Evolutionary conservation across 225 moss, liverwort and hornwort species (phyloP), one percentile per base, ranked within the genome.

Genomic region (Bryum argenteum): DNA sequence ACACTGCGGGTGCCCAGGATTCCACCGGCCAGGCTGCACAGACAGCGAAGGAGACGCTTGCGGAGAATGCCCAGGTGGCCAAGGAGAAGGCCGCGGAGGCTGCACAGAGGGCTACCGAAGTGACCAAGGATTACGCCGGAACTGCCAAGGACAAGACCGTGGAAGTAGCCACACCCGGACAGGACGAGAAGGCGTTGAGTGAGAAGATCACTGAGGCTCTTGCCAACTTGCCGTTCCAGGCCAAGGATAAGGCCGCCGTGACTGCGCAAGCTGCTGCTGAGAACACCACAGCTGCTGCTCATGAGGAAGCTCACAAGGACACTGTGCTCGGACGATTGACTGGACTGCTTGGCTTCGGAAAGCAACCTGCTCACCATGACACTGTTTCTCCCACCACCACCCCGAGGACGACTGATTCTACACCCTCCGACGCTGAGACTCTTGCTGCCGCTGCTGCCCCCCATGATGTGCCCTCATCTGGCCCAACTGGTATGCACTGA

Each of bases 281-380:
- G 9, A 58, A 8, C 1, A 40, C 74, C 2, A 1, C 66, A 0
- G 66, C 66, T 6, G 40, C 59, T 66, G 74, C 66, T 21, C 61
- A 77, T 18, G 73, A 77, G 47, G 62, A 67, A 33, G 70, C 77
- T 13, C 77, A 70, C 52, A 75, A 76, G 2, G 75, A 79, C 2
- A 77, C 71, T 18, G 40, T 80, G 18, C 41, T 75, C 0, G 80
- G 80, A 10, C 20, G 71, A 58, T 61, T 80, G 37, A 39, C 75
- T 0, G 80, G 75, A 0, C 5, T 75, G 10, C 65, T 80, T 13
- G 79, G 79, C 13, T 80, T 80, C 0, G 80, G 80, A 16, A 75
- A 80, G 42, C 69, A 80, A 11, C 56, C 65, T 0, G 57, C 57
- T 9, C 69, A 75, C 6, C 58, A 66, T 37, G n/a, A 28, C 2